Conservation (phyloP, 2,329 filamentous ascomycete species). For the Pseudogymnoascus sp. region DNA sequence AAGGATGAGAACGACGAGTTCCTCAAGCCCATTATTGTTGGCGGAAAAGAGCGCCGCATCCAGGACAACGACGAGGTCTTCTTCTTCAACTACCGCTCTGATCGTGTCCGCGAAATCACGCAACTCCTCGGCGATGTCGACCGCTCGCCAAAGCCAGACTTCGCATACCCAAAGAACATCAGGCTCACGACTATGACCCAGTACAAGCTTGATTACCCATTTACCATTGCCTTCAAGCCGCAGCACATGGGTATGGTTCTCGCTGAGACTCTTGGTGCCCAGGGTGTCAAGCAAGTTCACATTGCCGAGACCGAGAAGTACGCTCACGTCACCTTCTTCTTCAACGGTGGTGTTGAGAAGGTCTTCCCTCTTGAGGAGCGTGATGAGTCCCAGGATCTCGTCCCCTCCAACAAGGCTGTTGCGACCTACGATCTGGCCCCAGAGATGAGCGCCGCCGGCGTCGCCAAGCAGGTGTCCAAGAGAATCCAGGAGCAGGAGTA, state of each 20-base stretch:
- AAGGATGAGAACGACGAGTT: constrained; percentile 93
- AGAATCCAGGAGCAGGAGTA: constrained; percentile 77
- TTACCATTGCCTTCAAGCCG: constrained; percentile 84
- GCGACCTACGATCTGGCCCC: constrained; percentile 92
- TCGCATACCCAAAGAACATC: constrained; percentile 86
- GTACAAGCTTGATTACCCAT: constrained; percentile 93
- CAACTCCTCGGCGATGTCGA: constrained; percentile 90
- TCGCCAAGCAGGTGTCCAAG: constrained; percentile 84
- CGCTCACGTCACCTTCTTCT: constrained; percentile 98
- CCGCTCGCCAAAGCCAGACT: constrained; percentile 81
- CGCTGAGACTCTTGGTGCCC: constrained; percentile 88
- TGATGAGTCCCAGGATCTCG: constrained; percentile 68
- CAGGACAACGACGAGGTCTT: constrained; percentile 87
- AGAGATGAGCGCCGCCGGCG: constrained; percentile 88
- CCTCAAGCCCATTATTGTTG: constrained; percentile 92
- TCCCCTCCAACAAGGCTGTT: constrained; percentile 82
- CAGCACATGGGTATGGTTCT: constrained; percentile 98
- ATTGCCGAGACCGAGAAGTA: constrained; percentile 99
- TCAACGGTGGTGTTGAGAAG: constrained; percentile 98
- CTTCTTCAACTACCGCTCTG: constrained; percentile 99
- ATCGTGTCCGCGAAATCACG: constrained; percentile 92
- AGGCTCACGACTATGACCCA: constrained; percentile 92
- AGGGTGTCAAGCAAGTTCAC: constrained; percentile 86
- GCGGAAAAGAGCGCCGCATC: constrained; percentile 76
- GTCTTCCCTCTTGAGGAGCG: constrained; percentile 85